Base-by-base conservation (phyloP, 495 filamentous ascomycete species). In the Trichodelitschia bisporula region DNA sequence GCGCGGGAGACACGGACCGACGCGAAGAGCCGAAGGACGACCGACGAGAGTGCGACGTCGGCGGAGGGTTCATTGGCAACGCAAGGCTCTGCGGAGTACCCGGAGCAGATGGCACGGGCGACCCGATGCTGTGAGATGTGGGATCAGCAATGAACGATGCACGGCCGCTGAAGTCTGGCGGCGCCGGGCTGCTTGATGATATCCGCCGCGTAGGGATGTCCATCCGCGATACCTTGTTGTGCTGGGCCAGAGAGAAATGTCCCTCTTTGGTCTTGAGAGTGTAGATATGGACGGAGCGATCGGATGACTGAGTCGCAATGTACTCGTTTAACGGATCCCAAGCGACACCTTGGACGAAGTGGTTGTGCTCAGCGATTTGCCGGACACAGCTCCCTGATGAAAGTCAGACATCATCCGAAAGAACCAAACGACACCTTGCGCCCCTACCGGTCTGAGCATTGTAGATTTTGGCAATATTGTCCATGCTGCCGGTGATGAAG, bases 251-350 rank as follows among this genome's bases (percentile, higher is more conserved):
- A 0, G 80, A 77, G 47, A 91, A 92, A 37, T 86, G 79, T 15
- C 89, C 86, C 47, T 99, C 86, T 41, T 95, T 95, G 3, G 79
- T 91, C 53, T 77, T 90, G 37, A 99, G 54, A 10, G 69, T 82
- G 53, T 95, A 95, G 39, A 99, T 84, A 51, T 99, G 86, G 13
- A 93, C 84, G 1, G 86, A 91, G 43, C 86, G 72, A 52, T 99
- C 86, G 1, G 86, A 99, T 2, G 86, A 95, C 47, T 99, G 86
- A 14, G 86, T 99, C 14, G 89, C 86, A 27, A 99, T 77, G 48
- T 77, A 99, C 56, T 99, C 86, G 49, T 99, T 99, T 18, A 91
- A 54, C 19, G 86, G 86, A 53, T 99, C 86, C 86, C 86, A 99
- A 1, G 89, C 82, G 12, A 99, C 86, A 20, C 86, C 86, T 55